phyloP scores from a whole-genome alignment of 2,329 filamentous ascomycete genomes.

The Fusarium ramigenum region DNA sequence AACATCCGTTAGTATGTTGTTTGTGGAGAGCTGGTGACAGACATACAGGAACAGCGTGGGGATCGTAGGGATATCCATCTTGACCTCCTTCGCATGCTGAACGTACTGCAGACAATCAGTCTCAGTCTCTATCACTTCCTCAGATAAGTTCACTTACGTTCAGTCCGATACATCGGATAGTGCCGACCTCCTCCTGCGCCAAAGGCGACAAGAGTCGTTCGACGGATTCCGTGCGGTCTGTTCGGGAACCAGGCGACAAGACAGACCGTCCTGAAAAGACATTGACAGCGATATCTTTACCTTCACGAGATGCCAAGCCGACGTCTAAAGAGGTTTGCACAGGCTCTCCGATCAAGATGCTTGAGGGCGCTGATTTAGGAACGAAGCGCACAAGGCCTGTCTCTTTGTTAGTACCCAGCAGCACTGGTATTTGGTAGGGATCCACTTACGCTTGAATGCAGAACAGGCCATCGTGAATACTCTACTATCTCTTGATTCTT shows the following conservation, averaged over 20 bases:
- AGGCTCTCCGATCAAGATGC: constrained; percentile 2
- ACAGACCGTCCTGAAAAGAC: not conserved
- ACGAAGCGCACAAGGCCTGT: constrained; percentile 9
- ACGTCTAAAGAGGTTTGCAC: not conserved
- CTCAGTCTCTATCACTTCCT: accelerated
- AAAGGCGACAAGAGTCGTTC: not conserved
- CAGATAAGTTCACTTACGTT: not conserved
- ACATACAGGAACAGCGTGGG: constrained; percentile 2
- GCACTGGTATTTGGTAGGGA: accelerated
- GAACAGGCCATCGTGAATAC: not conserved
- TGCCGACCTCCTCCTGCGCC: not conserved
- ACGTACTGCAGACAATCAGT: not conserved
- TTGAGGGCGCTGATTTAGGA: not conserved
- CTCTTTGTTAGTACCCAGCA: not conserved
- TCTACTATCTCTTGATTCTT: not conserved
- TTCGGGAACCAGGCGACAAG: not conserved
- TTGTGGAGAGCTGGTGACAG: too few species aligned
- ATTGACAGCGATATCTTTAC: not conserved
- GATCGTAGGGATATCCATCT: constrained; percentile 1
- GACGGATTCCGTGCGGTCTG: not conserved
- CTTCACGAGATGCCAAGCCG: not conserved
- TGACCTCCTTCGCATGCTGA: constrained; percentile 1
- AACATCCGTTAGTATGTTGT: accelerated
- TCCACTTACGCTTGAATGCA: not conserved
- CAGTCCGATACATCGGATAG: constrained; percentile 1